phyloP scores from a whole-genome alignment of 2,329 filamentous ascomycete genomes.

The Alternaria arborescens region DNA sequence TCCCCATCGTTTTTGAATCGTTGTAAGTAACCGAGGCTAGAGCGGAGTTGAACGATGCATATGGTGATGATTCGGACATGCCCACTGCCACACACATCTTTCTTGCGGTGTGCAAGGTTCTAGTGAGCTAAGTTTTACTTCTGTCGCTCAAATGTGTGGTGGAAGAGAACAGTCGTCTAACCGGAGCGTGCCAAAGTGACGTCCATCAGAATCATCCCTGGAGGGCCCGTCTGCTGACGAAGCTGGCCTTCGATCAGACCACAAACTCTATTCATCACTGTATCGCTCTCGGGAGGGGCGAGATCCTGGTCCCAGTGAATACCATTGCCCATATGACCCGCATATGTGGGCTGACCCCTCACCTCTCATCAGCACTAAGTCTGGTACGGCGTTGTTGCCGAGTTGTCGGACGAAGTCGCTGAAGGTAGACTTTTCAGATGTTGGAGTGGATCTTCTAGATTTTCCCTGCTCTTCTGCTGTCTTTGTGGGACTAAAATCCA shows the following conservation, averaged over 20 bases:
- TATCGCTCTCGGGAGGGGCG: slow-evolving; percentile 11
- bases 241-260: not conserved
- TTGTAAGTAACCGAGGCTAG: not conserved
- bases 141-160: not conserved
- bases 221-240: slow-evolving; percentile 2
- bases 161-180: not conserved
- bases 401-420: not conserved
- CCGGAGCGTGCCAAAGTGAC: not conserved
- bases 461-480: slow-evolving; percentile 3
- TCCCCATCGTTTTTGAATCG: not conserved
- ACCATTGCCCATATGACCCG: slow-evolving; percentile 14
- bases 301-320: slow-evolving; percentile 10
- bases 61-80: slow-evolving; percentile 3
- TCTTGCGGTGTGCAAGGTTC: not conserved
- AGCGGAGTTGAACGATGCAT: slow-evolving; percentile 13
- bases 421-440: not conserved
- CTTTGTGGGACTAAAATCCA: not conserved
- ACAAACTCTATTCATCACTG: not conserved
- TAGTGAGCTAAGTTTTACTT: not conserved
- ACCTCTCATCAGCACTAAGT: slow-evolving; percentile 12
- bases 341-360: slow-evolving; percentile 19
- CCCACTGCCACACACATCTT: not conserved
- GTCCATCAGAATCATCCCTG: not conserved
- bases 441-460: not conserved
- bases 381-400: not conserved